Evolutionary conservation across 192 early-diverging fungal genomes (phyloP), one percentile per base, ranked within the genome.

Genomic region (Lobosporangium transversale): DNA sequence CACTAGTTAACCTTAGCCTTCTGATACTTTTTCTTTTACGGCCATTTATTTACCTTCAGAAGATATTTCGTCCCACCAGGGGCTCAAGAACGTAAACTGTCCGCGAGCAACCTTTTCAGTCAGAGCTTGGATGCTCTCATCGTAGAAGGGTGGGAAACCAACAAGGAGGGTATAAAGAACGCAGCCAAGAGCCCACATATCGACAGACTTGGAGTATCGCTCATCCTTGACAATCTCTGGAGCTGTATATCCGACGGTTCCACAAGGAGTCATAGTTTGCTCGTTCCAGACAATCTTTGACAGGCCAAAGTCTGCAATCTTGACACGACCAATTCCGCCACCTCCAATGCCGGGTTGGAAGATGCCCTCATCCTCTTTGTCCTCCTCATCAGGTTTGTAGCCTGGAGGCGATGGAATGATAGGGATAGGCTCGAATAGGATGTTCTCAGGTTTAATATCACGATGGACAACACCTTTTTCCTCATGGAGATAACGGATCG

Each of bases 371-470:
- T 89, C 89, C 63, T 86, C 84, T 70, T 91, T 92, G 31, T 87
- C 87, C 10, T 84, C 87, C 33, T 89, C 91, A 48, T 86, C 84
- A 43, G 84, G 86, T 14, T 80, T 58, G 12, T 52, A 58, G 36
- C 66, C 60, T 20, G 79, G 78, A 26, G 65, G 75, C 7, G 85
- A 84, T 9, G 88, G 84, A 29, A 84, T 75, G 17, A 90, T 78
- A 0, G 92, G 88, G 31, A 91, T 92, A 21, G 89, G 84, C 52
- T 89, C 86, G 73, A 93, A 92, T 12, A 93, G 80, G 45, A 96
- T 85, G 78, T 98, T 98, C 68, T 98, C 96, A 15, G 91, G 91
- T 84, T 98, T 98, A 63, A 98, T 94, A 78, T 98, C 96, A 45
- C 95, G 87, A 73, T 95, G 94, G 33, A 93, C 88, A n/a, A 95